Base-by-base conservation (phyloP, 1,284 basidiomycete genomes). In the Microbotryomycetes sp. region DNA sequence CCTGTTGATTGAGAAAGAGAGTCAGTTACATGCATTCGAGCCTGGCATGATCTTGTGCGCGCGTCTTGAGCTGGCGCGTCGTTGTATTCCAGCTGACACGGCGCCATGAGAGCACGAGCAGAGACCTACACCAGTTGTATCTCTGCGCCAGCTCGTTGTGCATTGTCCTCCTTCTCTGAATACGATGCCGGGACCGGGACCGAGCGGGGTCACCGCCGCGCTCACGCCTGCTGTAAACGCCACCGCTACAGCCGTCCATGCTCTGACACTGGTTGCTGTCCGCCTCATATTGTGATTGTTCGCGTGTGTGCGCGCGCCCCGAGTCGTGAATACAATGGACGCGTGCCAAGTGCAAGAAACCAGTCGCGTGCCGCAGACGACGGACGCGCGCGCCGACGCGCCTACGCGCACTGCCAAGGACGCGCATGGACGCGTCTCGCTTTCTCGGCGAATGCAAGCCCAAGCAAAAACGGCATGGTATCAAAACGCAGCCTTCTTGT, bases 81-180 rank as follows among this genome's bases (percentile, higher is more conserved):
- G 35, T 11, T 9, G 11, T 18, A 11, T 18, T 11, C 35, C 11
- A 11, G 35, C 35, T 9, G 35, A 9, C 11, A 11, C 35, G 18
- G 11, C 35, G 35, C 35, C 35, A 41, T 18, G 35, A 41, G 18
- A 41, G 18, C 9, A 41, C 9, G 35, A 18, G n/a, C n/a, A n/a
- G n/a, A n/a, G n/a, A 57, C 62, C 46, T 27, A 68, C 66, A 18
- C 82, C 81, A 2, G 80, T 78, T 3, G 76, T 64, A 30, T 88
- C 86, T 3, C 75, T 76, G 1, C 71, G 71, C 86, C 86, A 89
- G 3, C 71, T 69, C 50, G 84, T 78, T 9, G 71, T 62, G 70
- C 87, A 88, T 3, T 75, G 70, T 4, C 74, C 56, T 21, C 86
- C 86, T 57, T 80, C 76, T 45, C 80, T 79, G 76, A 79, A 86